Conservation (phyloP, 2,329 filamentous ascomycete species). For the Monosporascus ibericus region DNA sequence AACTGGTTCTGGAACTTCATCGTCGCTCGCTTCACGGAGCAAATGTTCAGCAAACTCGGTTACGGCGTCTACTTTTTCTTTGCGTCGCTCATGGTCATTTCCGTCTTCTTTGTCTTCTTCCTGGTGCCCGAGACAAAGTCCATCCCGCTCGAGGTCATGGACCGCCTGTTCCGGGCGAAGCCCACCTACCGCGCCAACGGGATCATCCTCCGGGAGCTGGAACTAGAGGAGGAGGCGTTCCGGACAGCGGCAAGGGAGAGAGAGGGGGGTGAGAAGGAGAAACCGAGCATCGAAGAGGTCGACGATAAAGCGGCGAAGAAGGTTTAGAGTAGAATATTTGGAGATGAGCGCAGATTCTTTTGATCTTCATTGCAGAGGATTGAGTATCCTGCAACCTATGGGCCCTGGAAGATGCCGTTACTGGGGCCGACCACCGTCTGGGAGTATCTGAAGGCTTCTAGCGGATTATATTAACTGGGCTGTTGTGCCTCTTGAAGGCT, state of each 20-base stretch:
- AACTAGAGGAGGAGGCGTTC: slow-evolving; percentile 27
- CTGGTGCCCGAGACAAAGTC: slow-evolving; percentile 61
- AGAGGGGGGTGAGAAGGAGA: no score
- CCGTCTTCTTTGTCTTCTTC: slow-evolving; percentile 55
- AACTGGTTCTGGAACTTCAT: slow-evolving; percentile 73
- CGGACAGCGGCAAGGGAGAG: slow-evolving; percentile 7
- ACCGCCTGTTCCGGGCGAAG: slow-evolving; percentile 50
- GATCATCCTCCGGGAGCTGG: slow-evolving; percentile 37
- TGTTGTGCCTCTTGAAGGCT: no score
- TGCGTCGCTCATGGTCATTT: slow-evolving; percentile 53
- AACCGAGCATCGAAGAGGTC: no score
- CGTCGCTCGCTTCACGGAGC: slow-evolving; percentile 59
- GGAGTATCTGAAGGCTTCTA: no score
- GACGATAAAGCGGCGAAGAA: no score
- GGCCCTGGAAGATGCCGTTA: no score
- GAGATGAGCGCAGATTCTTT: no score
- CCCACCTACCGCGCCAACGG: slow-evolving; percentile 39
- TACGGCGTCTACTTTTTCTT: slow-evolving; percentile 68
- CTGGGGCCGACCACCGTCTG: no score
- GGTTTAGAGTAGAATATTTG: no score
- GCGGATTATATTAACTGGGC: no score
- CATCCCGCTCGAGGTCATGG: slow-evolving; percentile 59
- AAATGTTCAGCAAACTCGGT: slow-evolving; percentile 54
- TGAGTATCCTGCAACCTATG: no score
- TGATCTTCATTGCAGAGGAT: no score